Conservation (phyloP, 2,329 filamentous ascomycete genomes). For the Venturia nashicola region DNA sequence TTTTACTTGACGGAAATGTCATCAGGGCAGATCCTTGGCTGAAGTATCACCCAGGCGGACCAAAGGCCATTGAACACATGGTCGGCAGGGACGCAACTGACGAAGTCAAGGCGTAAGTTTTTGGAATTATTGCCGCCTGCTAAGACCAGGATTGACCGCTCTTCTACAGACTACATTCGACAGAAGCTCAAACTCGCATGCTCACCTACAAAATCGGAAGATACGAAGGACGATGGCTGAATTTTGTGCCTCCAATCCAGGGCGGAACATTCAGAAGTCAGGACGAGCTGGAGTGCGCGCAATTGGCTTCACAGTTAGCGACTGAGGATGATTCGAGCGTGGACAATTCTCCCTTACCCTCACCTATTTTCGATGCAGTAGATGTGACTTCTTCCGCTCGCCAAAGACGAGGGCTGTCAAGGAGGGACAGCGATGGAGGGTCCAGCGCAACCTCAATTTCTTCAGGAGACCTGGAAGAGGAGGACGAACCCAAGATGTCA, state of each 20-base stretch:
- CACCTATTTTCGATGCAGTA: slow-evolving; percentile 45
- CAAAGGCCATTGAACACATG: slow-evolving; percentile 87
- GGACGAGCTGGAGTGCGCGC: slow-evolving; percentile 23
- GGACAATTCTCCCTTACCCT: slow-evolving; percentile 42
- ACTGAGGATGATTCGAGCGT: slow-evolving; percentile 31
- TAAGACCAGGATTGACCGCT: neutral
- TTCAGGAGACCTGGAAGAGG: slow-evolving; percentile 32
- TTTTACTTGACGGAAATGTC: slow-evolving; percentile 71
- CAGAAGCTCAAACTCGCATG: slow-evolving; percentile 66
- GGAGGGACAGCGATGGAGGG: slow-evolving; percentile 1
- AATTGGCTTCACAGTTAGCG: slow-evolving; percentile 19
- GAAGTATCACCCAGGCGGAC: slow-evolving; percentile 80
- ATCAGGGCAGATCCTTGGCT: slow-evolving; percentile 84
- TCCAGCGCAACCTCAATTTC: slow-evolving; percentile 24
- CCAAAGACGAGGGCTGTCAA: neutral
- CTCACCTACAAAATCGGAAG: slow-evolving; percentile 69
- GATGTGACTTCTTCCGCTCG: slow-evolving; percentile 21
- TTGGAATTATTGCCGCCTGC: slow-evolving; percentile 4
- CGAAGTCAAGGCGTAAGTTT: slow-evolving; percentile 73
- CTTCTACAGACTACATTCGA: slow-evolving; percentile 60
- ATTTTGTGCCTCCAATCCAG: slow-evolving; percentile 85
- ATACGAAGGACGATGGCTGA: slow-evolving; percentile 70
- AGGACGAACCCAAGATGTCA: slow-evolving; percentile 35
- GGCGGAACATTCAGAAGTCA: slow-evolving; percentile 62
- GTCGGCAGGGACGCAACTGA: slow-evolving; percentile 88